Percentiles rank a stretch among this genome's conserved stretches.
Conservation (phyloP, 2,329 filamentous ascomycete species). For the Plectosphaerella cucumerina region DNA sequence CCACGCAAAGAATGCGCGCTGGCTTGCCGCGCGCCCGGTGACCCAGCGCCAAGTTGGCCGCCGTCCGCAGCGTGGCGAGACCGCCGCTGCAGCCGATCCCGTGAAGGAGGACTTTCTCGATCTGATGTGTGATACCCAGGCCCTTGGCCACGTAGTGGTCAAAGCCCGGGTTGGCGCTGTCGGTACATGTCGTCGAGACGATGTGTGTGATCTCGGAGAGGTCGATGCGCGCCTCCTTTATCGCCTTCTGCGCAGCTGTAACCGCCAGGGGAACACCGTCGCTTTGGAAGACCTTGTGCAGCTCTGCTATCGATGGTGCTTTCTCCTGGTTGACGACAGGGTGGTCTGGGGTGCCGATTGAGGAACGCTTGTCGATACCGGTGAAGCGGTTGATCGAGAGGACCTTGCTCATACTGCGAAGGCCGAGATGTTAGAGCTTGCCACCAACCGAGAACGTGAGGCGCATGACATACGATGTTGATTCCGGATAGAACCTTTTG, state of each 20-base stretch:
- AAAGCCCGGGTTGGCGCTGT: conserved; percentile 65
- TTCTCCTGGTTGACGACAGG: conserved; percentile 53
- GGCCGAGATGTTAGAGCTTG: not conserved
- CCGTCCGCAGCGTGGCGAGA: conserved; percentile 57
- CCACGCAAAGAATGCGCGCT: conserved; percentile 61
- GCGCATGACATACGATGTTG: conserved; percentile 53
- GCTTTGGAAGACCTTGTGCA: conserved; percentile 51
- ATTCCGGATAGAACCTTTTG: conserved; percentile 54
- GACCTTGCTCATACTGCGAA: conserved; percentile 56
- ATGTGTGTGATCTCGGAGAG: conserved; percentile 58
- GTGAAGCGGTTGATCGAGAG: conserved; percentile 61
- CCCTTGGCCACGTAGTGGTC: conserved; percentile 60
- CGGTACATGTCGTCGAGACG: conserved; percentile 64
- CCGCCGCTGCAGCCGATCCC: conserved; percentile 65
- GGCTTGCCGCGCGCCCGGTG: conserved; percentile 53
- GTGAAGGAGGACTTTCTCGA: conserved; percentile 63
- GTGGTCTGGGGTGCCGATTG: conserved; percentile 57
- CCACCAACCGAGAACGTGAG: conserved; percentile 48
- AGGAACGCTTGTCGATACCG: conserved; percentile 59
- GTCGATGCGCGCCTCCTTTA: conserved; percentile 49
- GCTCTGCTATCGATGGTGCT: conserved; percentile 50
- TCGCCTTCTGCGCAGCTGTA: conserved; percentile 48
- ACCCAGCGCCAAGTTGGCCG: conserved; percentile 62
- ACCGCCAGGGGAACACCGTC: conserved; percentile 57
- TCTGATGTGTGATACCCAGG: conserved; percentile 51